A percentile compares a stretch with the other conserved stretches of the same genome.
phyloP scores from a whole-genome alignment of 345 rosid genomes.

The Gossypium mustelinum region DNA sequence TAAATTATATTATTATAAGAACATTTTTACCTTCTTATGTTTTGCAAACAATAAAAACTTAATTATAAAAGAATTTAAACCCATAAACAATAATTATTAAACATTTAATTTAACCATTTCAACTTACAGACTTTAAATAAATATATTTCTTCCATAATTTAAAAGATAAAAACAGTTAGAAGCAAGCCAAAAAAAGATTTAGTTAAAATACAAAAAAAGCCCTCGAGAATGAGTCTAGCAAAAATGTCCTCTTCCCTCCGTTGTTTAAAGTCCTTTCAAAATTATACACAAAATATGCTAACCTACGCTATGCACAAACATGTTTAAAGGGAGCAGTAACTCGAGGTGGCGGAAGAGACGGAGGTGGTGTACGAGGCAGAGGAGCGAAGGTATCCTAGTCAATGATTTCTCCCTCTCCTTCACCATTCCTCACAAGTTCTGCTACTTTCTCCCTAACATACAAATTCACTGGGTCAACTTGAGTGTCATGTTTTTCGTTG shows the following conservation, averaged over 20 bases:
- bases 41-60: too few relatives aligned
- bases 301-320: neutral
- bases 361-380: neutral
- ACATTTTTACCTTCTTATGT: too few relatives aligned
- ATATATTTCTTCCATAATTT: too few relatives aligned
- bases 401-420: slow-evolving; percentile 62
- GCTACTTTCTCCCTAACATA: slow-evolving; percentile 5
- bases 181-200: too few relatives aligned
- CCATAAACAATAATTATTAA: too few relatives aligned
- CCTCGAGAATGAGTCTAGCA: neutral
- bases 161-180: too few relatives aligned
- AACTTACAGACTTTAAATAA: too few relatives aligned
- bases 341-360: neutral
- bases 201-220: neutral
- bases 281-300: neutral
- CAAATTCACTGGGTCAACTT: slow-evolving; percentile 7
- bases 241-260: neutral
- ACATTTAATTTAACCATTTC: too few relatives aligned
- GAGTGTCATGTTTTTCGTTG: neutral
- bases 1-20: too few relatives aligned
- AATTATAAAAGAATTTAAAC: too few relatives aligned
- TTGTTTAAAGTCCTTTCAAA: neutral
- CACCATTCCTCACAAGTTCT: slow-evolving; percentile 20
- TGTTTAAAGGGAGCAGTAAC: neutral
- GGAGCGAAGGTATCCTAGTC: slow-evolving; percentile 26